Evolutionary conservation across 306 rosid genomes (phyloP), one percentile per base, ranked within the genome.

Genomic region (Citrullus mucosospermus): DNA sequence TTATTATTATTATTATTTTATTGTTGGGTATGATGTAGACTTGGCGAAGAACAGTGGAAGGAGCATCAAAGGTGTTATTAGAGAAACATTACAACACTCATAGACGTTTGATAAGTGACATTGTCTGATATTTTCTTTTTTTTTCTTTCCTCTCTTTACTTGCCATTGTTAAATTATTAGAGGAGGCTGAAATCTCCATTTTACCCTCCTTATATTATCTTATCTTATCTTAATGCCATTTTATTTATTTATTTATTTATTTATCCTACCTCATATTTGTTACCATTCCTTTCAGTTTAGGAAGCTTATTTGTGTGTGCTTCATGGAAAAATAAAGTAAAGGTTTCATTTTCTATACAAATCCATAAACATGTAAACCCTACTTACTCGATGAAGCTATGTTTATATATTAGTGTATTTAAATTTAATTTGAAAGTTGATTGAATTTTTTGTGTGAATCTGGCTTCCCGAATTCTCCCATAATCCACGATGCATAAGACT

Each of bases 31-130:
- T 63, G 39, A 77, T 68, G 85, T 85, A 92, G 98, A 87, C 95
- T 61, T 95, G 97, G 98, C 88, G 89, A 57, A 89, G 86, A 85
- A 88, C 96, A 20, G 85, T 91, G 6, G 90, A 92, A 84, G 93
- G 95, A 34, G 96, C 96, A 20, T 95, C 97, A 53, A 91, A 86
- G 85, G 88, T 89, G 60, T 89, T 95, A 80, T 84, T 89, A 76
- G 98, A 92, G 84, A 92, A 87, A 78, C 98, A 95, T 77, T 95
- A 91, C 83, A 85, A 92, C 80, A 79, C 89, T 62, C 96, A 95
- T 80, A 90, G 81, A 88, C 96, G 91, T 83, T 81, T 92, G 87
- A 89, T 88, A 81, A 92, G 78, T 83, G 96, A 95, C 67, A 62
- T 81, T 82, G 93, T 86, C 79, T 91, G 36, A 57, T 58, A 54